Percentiles rank a stretch among this genome's conserved stretches.
phyloP scores from a whole-genome alignment of 257 asterid species.

The Lycium ferocissimum region DNA sequence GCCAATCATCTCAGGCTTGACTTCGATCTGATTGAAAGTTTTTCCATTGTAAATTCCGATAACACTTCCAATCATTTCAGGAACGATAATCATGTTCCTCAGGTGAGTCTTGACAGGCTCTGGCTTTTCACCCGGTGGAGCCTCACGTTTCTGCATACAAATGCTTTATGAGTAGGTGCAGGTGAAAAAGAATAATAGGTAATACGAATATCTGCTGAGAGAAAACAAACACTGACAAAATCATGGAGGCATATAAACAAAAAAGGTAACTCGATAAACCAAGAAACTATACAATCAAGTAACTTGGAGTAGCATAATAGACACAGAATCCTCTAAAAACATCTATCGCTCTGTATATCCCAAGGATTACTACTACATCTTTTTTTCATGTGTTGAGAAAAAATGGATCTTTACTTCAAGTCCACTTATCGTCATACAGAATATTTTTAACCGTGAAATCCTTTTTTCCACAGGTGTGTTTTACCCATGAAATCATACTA shows the following conservation, averaged over 20 bases:
- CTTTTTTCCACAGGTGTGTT: no score
- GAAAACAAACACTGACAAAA: background rate
- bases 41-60: slow-evolving; percentile 86
- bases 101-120: slow-evolving; percentile 77
- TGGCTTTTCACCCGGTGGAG: slow-evolving; percentile 85
- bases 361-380: background rate
- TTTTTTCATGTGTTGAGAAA: background rate
- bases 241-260: background rate
- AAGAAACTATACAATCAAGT: background rate
- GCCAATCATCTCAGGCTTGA: slow-evolving; percentile 88
- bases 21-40: slow-evolving; percentile 79
- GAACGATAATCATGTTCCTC: slow-evolving; percentile 80
- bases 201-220: background rate
- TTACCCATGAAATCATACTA: background rate
- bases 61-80: slow-evolving; percentile 94
- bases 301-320: background rate
- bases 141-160: slow-evolving; percentile 70
- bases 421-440: background rate
- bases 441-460: background rate
- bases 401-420: background rate
- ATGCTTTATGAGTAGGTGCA: background rate
- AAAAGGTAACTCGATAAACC: background rate
- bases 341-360: background rate
- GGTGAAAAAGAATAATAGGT: background rate
- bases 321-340: background rate